Evolutionary conservation across 2,329 filamentous ascomycete genomes (phyloP).

Genomic region (Phaeosphaeria sp.): DNA sequence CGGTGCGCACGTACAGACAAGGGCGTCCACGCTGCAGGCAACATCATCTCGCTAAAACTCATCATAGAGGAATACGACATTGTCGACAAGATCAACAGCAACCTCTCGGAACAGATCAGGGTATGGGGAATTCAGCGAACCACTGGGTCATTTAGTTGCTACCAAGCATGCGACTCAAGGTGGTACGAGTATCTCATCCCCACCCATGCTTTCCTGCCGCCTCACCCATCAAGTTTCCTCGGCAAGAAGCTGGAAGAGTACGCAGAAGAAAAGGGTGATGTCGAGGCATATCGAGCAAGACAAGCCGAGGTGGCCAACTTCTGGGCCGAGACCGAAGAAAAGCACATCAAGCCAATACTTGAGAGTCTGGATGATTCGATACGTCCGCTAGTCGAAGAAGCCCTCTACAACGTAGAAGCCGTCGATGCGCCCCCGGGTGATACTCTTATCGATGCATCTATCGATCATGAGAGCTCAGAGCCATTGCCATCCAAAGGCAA

Average conservation of each 20-base stretch:
- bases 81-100: constrained; percentile 87
- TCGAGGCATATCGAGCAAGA: constrained; percentile 70
- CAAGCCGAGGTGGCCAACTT: constrained; percentile 81
- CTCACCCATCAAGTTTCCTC: constrained; percentile 85
- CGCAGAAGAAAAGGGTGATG: constrained; percentile 74
- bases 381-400: constrained; percentile 66
- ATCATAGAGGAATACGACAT: constrained; percentile 92
- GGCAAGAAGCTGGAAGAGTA: constrained; percentile 82
- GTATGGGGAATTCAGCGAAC: constrained; percentile 94
- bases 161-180: constrained; percentile 90
- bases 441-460: constrained; percentile 42
- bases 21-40: constrained; percentile 94
- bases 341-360: constrained; percentile 74
- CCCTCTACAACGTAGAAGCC: constrained; percentile 57
- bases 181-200: constrained; percentile 98
- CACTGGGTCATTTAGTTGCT: constrained; percentile 90
- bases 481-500: constrained; percentile 11
- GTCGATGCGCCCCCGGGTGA: constrained; percentile 37
- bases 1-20: constrained; percentile 97
- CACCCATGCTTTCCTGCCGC: constrained; percentile 88
- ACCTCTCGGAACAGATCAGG: constrained; percentile 85
- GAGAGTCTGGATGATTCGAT: constrained; percentile 67
- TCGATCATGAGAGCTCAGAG: constrained; percentile 21
- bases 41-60: constrained; percentile 92
- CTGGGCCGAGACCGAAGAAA: constrained; percentile 83